Conservation (phyloP, 2,329 filamentous ascomycete species). For the Aspergillus nomiae region DNA sequence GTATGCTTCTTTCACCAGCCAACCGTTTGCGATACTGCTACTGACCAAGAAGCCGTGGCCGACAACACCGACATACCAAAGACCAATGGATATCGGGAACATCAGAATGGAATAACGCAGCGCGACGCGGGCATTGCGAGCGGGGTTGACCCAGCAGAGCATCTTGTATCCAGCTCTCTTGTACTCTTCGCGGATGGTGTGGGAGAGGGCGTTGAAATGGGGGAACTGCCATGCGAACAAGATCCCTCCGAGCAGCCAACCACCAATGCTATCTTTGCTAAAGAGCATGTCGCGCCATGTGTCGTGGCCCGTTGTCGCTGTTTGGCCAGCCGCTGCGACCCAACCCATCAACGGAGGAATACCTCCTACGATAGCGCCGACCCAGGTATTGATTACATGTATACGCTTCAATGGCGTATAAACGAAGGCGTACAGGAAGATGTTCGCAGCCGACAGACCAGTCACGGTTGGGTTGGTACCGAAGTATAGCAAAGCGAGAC, state of each 20-base stretch:
- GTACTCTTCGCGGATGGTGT: conserved; percentile 89
- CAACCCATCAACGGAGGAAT: conserved; percentile 98
- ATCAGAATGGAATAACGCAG: conserved; percentile 83
- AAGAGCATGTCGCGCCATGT: conserved; percentile 79
- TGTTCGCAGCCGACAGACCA: conserved; percentile 80
- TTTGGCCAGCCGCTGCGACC: conserved; percentile 90
- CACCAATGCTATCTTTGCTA: conserved; percentile 69
- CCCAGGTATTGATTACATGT: conserved; percentile 88
- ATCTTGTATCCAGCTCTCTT: conserved; percentile 66
- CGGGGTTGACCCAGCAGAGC: conserved; percentile 86
- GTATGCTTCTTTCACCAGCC: conserved; percentile 79
- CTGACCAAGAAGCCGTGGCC: conserved; percentile 82
- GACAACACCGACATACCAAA: conserved; percentile 79
- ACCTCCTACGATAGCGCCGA: conserved; percentile 86
- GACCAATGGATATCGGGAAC: conserved; percentile 78
- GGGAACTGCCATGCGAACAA: conserved; percentile 98
- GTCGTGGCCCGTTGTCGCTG: conserved; percentile 69
- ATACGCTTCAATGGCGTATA: conserved; percentile 93
- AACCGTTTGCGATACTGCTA: conserved; percentile 79
- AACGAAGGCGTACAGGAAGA: conserved; percentile 82
- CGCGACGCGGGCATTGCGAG: conserved; percentile 81
- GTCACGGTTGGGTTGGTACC: conserved; percentile 95
- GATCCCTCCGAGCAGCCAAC: conserved; percentile 83
- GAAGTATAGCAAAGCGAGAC: conserved; percentile 74
- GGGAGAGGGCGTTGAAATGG: conserved; percentile 94